These are phyloP conservation scores for Acanthamoeba lenticulata DNA, from an alignment of 208 protist species.

Conservation along the genomic window DNA sequence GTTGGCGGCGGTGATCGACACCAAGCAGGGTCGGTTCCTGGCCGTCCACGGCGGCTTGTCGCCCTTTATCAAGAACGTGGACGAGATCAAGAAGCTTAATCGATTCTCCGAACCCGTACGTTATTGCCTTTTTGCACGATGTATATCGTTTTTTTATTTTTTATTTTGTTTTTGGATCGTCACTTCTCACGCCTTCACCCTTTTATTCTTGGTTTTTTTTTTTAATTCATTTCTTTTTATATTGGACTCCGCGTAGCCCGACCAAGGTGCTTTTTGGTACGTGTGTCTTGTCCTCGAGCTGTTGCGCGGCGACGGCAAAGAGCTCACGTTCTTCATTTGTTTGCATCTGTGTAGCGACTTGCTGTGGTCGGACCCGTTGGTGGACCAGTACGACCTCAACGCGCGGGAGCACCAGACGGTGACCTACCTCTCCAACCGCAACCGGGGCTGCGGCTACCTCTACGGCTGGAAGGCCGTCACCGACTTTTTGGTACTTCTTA, in stretches of 20 bases:
- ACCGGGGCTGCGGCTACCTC: constrained; percentile 84
- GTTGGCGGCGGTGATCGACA: constrained; percentile 90
- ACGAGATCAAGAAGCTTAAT: constrained; percentile 92
- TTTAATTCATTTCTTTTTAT: not conserved
- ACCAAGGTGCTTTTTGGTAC: constrained; percentile 59
- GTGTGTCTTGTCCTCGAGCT: not conserved
- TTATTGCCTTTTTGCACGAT: not conserved
- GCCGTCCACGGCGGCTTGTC: constrained; percentile 93
- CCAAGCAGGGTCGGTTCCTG: constrained; percentile 83
- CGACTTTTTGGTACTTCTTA: constrained; percentile 70
- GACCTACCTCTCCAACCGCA: constrained; percentile 37
- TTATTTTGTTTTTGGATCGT: too few species aligned
- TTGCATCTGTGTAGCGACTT: constrained; percentile 80
- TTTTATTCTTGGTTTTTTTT: constrained; percentile 85
- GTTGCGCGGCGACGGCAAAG: not conserved
- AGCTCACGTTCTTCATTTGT: not conserved
- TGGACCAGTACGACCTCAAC: constrained; percentile 90
- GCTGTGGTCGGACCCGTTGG: constrained; percentile 92
- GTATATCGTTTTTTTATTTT: not conserved
- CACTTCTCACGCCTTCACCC: too few species aligned
- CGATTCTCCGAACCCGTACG: constrained; percentile 92
- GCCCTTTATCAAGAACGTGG: constrained; percentile 79
- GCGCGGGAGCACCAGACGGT: constrained; percentile 42
- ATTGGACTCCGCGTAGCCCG: not conserved
- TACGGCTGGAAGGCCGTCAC: constrained; percentile 44